Evolutionary conservation across 305 asterid species (phyloP), one percentile per base, ranked within the genome.

Genomic region (Rubia peregrina): DNA sequence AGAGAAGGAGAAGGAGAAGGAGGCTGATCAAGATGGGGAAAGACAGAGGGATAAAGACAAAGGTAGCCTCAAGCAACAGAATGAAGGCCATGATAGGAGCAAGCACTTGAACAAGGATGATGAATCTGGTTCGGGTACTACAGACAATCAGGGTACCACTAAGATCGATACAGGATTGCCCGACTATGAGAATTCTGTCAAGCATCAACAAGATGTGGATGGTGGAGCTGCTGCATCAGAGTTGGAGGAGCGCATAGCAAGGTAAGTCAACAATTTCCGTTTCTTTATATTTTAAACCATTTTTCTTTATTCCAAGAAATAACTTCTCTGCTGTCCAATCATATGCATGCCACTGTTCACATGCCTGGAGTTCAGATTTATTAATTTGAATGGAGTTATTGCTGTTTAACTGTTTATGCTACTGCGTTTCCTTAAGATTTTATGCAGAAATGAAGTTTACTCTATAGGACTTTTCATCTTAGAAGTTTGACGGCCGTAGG

Each of bases 191-290:
- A 81, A 81, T 79, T 36, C 73, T 75, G 73, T 67, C 59, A 83
- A 81, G 77, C 73, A 68, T 69, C 81, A 74, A 42, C 83, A 82
- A 71, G 80, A 66, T 73, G 75, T 66, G 55, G 83, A 75, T 66
- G 82, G 40, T 77, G 87, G 59, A 55, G 79, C 53, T 73, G 62
- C 70, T 71, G 71, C 83, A 30, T 75, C 80, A 9, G 87, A 86
- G 70, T 33, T 93, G 75, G 86, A 83, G 85, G 87, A 84, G 56
- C 97, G 97, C 71, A 85, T 90, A 84, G 67, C 78, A 24, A 90
- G 78, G 98, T 93, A 83, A 86, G 91, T 86, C 55, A 55, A 62
- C 30, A 22, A 48, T 63, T 71, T 55, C 62, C 72, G 22, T 69
- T 67, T 63, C 10, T 4, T 9, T 43, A 12, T 9, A 21, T 12